A percentile compares a stretch with the other conserved stretches of the same genome.
These are phyloP conservation scores for Phlegmacium glaucopus DNA, from an alignment of 768 basidiomycete genomes.

Conservation along the genomic window DNA sequence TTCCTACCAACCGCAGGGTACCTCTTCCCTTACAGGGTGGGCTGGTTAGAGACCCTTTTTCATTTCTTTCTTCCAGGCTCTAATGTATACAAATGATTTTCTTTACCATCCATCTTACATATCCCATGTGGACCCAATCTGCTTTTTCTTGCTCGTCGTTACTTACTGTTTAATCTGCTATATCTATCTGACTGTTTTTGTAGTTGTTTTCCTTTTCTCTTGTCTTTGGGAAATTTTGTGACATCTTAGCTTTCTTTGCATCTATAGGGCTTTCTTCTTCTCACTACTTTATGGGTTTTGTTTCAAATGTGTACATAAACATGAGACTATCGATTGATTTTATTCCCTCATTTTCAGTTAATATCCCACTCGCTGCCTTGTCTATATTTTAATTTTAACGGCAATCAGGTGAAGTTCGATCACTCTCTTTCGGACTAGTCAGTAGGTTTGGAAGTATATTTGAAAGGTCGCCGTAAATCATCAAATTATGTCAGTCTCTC, in stretches of 20 bases:
- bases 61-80: neutral
- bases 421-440: too few species aligned
- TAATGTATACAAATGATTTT: neutral
- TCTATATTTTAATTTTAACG: too few species aligned
- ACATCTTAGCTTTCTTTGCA: neutral
- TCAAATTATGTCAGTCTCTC: too few species aligned
- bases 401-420: too few species aligned
- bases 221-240: neutral
- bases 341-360: too few species aligned
- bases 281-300: neutral
- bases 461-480: too few species aligned
- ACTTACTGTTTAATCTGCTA: too few species aligned
- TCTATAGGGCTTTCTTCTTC: neutral
- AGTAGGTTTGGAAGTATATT: too few species aligned
- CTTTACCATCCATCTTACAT: neutral
- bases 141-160: neutral
- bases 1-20: conserved; percentile 24
- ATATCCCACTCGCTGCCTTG: too few species aligned
- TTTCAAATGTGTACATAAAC: neutral
- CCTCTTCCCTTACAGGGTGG: conserved; percentile 46
- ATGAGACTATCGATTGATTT: too few species aligned
- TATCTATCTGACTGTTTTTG: too few species aligned
- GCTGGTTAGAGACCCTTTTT: conserved; percentile 33
- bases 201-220: neutral
- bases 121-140: neutral